Evolutionary conservation across 805 yeast species (phyloP), one percentile per base, ranked within the genome.

Genomic region (Teunomyces stri): DNA sequence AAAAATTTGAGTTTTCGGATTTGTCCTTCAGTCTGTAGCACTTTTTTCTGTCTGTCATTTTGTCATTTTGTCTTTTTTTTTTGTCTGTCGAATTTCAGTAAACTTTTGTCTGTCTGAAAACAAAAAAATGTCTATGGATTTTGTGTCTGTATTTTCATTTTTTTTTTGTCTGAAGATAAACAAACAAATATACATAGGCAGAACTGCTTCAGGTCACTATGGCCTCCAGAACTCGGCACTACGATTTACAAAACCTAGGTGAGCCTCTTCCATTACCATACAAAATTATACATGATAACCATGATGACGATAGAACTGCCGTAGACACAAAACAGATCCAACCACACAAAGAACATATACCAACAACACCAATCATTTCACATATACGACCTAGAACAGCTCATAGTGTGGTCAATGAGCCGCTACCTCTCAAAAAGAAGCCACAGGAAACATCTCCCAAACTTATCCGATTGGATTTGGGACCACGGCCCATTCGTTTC

Each of bases 181-280:
- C 38, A 44, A 44, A 38, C 15, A 38, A 39, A 30, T 25, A 42
- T 29, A 34, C 28, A 37, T 27, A 45, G 41, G 37, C 51, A 44
- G 11, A 28, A 27, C 43, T 40, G 30, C 15, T 11, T 21, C 11
- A 12, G 42, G 22, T 40, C 29, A 22, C 16, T 16, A 37, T 31
- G 31, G 28, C 40, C 40, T 37, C 45, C 42, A 22, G 54, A 50
- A 37, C 61, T 43, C 28, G 41, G 13, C 28, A 25, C 28, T 27
- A 29, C 20, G 45, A 58, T 16, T 4, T n/a, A 9, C 15, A 22
- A 10, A 40, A 40, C 43, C 53, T 68, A 22, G 72, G 72, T 10
- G 70, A 66, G 42, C 72, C 72, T 1, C 61, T 68, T 31, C 73
- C 73, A 21, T 58, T 68, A 29, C 69, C 70, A 11, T 68, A 68